Evolutionary conservation across 306 rosid genomes (phyloP).

Genomic region (Cucurbita ficifolia): DNA sequence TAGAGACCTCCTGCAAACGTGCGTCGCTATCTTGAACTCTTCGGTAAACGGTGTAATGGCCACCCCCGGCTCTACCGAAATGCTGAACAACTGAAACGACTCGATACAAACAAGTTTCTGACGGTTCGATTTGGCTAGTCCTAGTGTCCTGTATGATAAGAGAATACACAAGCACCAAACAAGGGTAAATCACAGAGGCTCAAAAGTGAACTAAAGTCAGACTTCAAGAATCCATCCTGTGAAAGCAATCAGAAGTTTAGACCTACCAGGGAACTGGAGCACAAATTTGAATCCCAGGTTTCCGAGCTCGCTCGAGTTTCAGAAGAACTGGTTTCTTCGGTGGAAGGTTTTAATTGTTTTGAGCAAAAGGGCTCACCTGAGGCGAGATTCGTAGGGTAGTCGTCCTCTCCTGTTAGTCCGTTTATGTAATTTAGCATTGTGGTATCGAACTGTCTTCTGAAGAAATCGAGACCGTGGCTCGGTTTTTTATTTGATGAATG

Average conservation of each 20-base stretch:
- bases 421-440: slow-evolving; percentile 13
- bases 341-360: slow-evolving; percentile 13
- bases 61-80: slow-evolving; percentile 66
- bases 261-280: slow-evolving; percentile 30
- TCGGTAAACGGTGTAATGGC: slow-evolving; percentile 92
- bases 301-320: slow-evolving; percentile 22
- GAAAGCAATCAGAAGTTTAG: background rate
- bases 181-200: background rate
- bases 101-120: slow-evolving; percentile 36
- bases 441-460: slow-evolving; percentile 19
- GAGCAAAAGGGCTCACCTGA: slow-evolving; percentile 11
- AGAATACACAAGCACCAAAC: background rate
- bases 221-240: background rate
- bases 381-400: slow-evolving; percentile 10
- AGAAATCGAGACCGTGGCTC: slow-evolving; percentile 15
- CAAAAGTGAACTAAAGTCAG: background rate
- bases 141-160: slow-evolving; percentile 26
- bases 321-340: slow-evolving; percentile 12
- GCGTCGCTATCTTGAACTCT: slow-evolving; percentile 19
- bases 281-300: slow-evolving; percentile 20
- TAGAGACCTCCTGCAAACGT: slow-evolving; percentile 13
- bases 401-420: slow-evolving; percentile 16
- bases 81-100: slow-evolving; percentile 82
- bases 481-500: slow-evolving; percentile 12
- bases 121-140: slow-evolving; percentile 17